Evolutionary conservation across 2,329 filamentous ascomycete species (phyloP).

Genomic region (Pseudocercospora fuligena): DNA sequence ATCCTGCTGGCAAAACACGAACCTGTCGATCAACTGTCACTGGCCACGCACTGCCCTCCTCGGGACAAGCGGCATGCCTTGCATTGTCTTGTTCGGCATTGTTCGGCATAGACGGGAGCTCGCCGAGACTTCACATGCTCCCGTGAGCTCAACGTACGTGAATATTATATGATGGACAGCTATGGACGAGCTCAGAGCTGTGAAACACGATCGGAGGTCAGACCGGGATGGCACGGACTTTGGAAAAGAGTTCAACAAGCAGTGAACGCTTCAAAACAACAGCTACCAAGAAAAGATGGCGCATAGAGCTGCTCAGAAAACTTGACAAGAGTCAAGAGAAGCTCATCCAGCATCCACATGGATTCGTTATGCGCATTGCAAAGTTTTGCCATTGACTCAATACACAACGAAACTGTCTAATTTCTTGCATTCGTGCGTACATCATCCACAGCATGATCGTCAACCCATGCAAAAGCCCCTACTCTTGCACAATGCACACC

Average conservation of each 20-base stretch:
- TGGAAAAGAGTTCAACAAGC: no score
- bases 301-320: neutral
- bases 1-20: neutral
- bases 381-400: neutral
- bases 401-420: constrained; percentile 7
- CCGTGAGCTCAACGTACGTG: neutral
- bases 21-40: neutral
- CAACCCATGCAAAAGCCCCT: neutral
- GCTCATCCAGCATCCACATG: neutral
- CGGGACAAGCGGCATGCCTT: neutral
- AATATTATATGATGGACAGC: neutral
- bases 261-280: no score
- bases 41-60: neutral
- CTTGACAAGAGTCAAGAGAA: neutral
- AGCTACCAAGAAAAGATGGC: no score
- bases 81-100: neutral
- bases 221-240: neutral
- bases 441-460: neutral
- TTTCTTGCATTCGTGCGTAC: neutral
- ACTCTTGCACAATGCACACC: neutral
- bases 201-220: neutral
- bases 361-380: neutral
- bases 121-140: constrained; percentile 2
- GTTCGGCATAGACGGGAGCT: neutral
- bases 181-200: neutral